Base-by-base conservation (phyloP, 2,329 filamentous ascomycete species). In the Ceratocystiopsis minuta region DNA sequence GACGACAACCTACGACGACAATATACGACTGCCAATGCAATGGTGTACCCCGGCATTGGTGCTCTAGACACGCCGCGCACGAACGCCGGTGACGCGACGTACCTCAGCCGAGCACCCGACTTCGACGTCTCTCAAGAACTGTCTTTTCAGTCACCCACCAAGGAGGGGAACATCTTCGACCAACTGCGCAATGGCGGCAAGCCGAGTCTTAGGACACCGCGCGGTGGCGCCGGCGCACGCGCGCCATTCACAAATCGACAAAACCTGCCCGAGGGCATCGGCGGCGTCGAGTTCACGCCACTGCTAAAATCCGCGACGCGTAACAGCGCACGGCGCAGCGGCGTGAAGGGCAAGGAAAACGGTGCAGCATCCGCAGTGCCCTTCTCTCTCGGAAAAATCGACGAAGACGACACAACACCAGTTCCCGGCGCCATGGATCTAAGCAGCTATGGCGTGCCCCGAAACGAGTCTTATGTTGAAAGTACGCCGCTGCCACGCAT, bases 41-140 rank as follows among this genome's bases (percentile, higher is more conserved):
- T 83, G 78, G 72, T 69, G 45, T 69, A 72, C 49, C 70, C 72
- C 35, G 78, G 77, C 54, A 70, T 67, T 52, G 68, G 62, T 57
- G 69, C 68, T 54, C 71, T 93, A 61, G 81, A 90, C 61, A 92
- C 87, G 52, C 88, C 88, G 54, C 79, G 80, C 57, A 93, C 85
- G 47, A 81, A 86, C 54, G 60, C 78, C 50, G 85, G 80, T 55
- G 85, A 95, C 69, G 77, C 76, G 60, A 93, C 86, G 50, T 88
- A 79, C 59, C 67, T 92, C 48, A 75, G 63, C 58, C 66, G 75
- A 60, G 61, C 71, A 61, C 63, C 76, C 52, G 78, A 85, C 54
- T 76, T 92, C 54, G 85, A 92, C 52, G 77, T 88, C 51, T 92
- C 85, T 41, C 79, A 86, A 53, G 85, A 92, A 56, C 77, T 83